Evolutionary conservation across 1,284 basidiomycete genomes (phyloP), one percentile per base, ranked within the genome.

Genomic region (Pyrrhoderma noxium): DNA sequence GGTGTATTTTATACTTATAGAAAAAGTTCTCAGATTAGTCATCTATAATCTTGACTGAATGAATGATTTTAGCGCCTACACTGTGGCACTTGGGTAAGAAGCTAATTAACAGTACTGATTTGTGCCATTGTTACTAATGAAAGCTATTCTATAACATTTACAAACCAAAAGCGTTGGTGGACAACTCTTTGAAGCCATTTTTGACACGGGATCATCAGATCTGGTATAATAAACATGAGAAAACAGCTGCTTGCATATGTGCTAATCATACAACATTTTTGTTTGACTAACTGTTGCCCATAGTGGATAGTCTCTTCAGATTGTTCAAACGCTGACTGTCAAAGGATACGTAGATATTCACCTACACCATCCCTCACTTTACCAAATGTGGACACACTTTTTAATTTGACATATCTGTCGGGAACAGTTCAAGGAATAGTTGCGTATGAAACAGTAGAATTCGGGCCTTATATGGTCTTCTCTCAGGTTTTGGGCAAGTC

Each of bases 181-280:
- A 1, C 77, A 81, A 62, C 52, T 61, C 31, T 76, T 82, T 61
- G 67, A 70, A 53, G 71, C 80, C 44, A 71, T 79, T 39, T 67
- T 80, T 48, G 77, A 80, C 63, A 79, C 77, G 22, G 77, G 77
- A 22, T 79, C 77, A 16, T 70, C 76, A 38, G 77, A 80, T 64
- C 63, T 80, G 53, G 69, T 70, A 54, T 38, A 63, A 58, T n/a
- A n/a, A n/a, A n/a, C n/a, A n/a, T n/a, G n/a, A 19, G 21, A 22
- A 7, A 5, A 8, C 19, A 27, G n/a, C n/a, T n/a, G n/a, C n/a
- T n/a, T n/a, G n/a, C n/a, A n/a, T n/a, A n/a, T n/a, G n/a, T n/a
- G n/a, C n/a, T n/a, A n/a, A n/a, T n/a, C n/a, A n/a, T n/a, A n/a
- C n/a, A n/a, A n/a, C n/a, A 22, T 38, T 48, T 35, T 11, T 41